phyloP scores from a whole-genome alignment of 345 rosid species.

The Rhodamnia argentea region DNA sequence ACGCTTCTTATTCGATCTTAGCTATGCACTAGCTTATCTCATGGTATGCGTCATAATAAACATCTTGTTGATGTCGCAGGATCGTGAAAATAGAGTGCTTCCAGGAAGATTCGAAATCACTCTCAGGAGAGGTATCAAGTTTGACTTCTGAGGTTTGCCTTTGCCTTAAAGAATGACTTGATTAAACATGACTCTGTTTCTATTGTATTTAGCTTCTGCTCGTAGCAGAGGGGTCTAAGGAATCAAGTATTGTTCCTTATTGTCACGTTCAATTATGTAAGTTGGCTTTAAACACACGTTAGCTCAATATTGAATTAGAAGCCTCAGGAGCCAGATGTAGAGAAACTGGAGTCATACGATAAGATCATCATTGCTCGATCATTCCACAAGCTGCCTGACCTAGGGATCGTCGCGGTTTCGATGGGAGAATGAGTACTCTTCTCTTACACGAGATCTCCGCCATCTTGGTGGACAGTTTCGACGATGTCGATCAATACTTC shows the following conservation, averaged over 20 bases:
- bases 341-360: background rate
- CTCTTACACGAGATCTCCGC: background rate
- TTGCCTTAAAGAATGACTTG: background rate
- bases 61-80: background rate
- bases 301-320: background rate
- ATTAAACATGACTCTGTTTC: background rate
- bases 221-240: background rate
- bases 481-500: background rate
- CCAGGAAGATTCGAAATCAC: background rate
- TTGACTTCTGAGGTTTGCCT: background rate
- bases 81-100: background rate
- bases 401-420: rapidly evolving
- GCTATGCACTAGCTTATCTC: background rate
- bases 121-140: background rate
- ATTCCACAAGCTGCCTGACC: background rate
- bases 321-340: background rate
- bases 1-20: background rate
- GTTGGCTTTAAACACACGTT: background rate
- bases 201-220: background rate
- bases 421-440: background rate
- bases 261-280: background rate
- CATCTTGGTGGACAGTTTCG: background rate
- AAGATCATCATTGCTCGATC: background rate
- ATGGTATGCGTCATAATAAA: too few species aligned
- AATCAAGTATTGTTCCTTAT: background rate